These are phyloP conservation scores for Candida peoriensis DNA, from an alignment of 805 yeast genomes.

Conservation along the genomic window DNA sequence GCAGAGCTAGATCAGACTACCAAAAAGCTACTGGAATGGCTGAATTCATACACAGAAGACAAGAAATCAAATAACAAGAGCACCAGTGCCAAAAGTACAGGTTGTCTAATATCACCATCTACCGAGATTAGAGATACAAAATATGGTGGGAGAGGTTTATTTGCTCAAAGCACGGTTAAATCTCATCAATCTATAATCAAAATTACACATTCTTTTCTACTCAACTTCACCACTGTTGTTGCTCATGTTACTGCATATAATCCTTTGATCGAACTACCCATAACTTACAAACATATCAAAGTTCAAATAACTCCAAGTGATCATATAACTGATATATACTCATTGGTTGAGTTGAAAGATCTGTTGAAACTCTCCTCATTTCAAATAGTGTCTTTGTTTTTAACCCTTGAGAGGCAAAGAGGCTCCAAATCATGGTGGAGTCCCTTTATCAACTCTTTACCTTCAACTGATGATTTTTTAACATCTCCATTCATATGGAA, in stretches of 20 bases:
- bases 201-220: constrained; percentile 52
- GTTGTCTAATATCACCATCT: no score
- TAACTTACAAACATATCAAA: constrained; percentile 8
- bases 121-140: constrained; percentile 37
- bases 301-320: constrained; percentile 12
- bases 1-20: no score
- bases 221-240: constrained; percentile 53
- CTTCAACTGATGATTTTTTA: constrained; percentile 46
- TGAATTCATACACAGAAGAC: no score
- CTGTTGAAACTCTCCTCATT: constrained; percentile 47
- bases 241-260: constrained; percentile 36
- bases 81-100: no score
- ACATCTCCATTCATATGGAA: constrained; percentile 65
- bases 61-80: no score
- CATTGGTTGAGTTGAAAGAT: constrained; percentile 20
- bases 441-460: constrained; percentile 64
- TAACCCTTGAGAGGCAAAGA: constrained; percentile 40
- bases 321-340: constrained; percentile 10
- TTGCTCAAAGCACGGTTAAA: constrained; percentile 34
- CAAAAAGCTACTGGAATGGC: no score
- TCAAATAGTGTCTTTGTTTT: constrained; percentile 50
- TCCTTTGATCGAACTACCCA: constrained; percentile 10
- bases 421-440: constrained; percentile 50
- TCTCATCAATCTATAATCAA: constrained; percentile 42
- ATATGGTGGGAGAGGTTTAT: constrained; percentile 61